phyloP scores from a whole-genome alignment of 2,329 filamentous ascomycete species.

The Achaetomium macrosporum region DNA sequence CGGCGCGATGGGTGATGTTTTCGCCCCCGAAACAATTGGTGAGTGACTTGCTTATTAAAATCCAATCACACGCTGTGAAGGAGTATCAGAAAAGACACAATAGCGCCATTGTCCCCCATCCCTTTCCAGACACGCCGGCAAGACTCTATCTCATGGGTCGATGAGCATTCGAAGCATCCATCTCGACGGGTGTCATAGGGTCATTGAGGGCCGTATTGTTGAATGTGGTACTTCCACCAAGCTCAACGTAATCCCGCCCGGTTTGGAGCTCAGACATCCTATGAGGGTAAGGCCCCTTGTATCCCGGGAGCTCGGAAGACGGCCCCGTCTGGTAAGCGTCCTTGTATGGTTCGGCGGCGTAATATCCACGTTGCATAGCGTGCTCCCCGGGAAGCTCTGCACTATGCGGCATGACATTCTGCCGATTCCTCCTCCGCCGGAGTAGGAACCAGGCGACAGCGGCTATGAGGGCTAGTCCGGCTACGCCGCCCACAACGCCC shows the following conservation, averaged over 20 bases:
- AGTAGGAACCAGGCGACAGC: slow-evolving; percentile 11
- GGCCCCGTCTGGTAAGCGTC: neutral
- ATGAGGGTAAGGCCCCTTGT: neutral
- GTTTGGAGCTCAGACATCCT: neutral
- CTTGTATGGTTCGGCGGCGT: neutral
- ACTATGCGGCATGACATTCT: neutral
- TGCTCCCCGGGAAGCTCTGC: neutral
- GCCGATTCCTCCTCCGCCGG: slow-evolving; percentile 2
- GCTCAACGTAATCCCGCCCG: neutral
- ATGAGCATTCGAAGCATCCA: slow-evolving; percentile 2
- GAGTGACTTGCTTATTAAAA: no score
- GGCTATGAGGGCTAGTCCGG: slow-evolving; percentile 7
- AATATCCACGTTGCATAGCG: neutral
- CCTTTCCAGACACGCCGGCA: neutral
- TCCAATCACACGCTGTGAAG: no score
- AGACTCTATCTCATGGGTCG: neutral
- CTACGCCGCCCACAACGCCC: slow-evolving; percentile 18
- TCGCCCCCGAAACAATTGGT: no score
- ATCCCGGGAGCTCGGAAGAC: neutral
- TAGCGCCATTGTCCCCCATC: neutral
- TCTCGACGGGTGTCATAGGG: slow-evolving; percentile 1
- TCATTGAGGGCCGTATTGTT: neutral
- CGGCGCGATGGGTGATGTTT: no score
- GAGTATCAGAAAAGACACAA: neutral
- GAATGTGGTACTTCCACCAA: neutral